Percentiles rank a stretch among this genome's conserved stretches.
Evolutionary conservation across 2,329 filamentous ascomycete genomes (phyloP).

Genomic region (Parastagonospora avenae): DNA sequence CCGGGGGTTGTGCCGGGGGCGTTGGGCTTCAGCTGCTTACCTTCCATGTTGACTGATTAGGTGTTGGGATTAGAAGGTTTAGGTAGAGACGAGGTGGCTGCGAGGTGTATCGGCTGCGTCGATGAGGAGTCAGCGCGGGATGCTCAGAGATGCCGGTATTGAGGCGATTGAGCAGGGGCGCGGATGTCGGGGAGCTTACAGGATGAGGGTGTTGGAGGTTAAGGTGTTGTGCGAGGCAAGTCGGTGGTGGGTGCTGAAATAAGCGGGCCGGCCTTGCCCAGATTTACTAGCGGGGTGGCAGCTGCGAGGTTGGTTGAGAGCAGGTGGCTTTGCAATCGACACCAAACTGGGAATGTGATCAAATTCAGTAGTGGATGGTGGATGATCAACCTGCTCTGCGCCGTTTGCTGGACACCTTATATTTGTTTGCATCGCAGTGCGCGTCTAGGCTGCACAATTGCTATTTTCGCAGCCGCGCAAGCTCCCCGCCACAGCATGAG

Average conservation of each 20-base stretch:
- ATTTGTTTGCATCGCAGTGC: constrained; percentile 12
- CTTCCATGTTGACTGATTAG: constrained; percentile 65
- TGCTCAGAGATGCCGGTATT: constrained; percentile 24
- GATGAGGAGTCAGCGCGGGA: constrained; percentile 35
- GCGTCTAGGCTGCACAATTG: constrained; percentile 34
- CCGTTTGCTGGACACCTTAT: constrained; percentile 16
- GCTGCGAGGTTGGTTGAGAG: constrained; percentile 39
- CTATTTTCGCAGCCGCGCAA: constrained; percentile 37
- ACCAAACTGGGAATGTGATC: constrained; percentile 4
- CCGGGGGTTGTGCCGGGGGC: constrained; percentile 15
- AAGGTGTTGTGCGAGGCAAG: constrained; percentile 47
- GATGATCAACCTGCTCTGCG: constrained; percentile 1
- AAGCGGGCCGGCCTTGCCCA: constrained; percentile 49
- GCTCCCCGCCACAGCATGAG: constrained; percentile 40
- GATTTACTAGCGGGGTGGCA: constrained; percentile 43
- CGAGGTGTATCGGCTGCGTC: constrained; percentile 39
- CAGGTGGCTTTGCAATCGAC: constrained; percentile 30
- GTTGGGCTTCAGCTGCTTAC: constrained; percentile 60
- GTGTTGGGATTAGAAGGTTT: constrained; percentile 43
- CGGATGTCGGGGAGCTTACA: constrained; percentile 40
- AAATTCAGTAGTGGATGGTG: constrained; percentile 5
- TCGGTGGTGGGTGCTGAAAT: constrained; percentile 49
- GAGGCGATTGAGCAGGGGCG: constrained; percentile 34
- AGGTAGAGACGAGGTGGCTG: constrained; percentile 40
- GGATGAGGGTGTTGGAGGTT: constrained; percentile 37